Evolutionary conservation across 2,329 filamentous ascomycete genomes (phyloP), one percentile per base, ranked within the genome.

Genomic region (Paraphoma sp.): DNA sequence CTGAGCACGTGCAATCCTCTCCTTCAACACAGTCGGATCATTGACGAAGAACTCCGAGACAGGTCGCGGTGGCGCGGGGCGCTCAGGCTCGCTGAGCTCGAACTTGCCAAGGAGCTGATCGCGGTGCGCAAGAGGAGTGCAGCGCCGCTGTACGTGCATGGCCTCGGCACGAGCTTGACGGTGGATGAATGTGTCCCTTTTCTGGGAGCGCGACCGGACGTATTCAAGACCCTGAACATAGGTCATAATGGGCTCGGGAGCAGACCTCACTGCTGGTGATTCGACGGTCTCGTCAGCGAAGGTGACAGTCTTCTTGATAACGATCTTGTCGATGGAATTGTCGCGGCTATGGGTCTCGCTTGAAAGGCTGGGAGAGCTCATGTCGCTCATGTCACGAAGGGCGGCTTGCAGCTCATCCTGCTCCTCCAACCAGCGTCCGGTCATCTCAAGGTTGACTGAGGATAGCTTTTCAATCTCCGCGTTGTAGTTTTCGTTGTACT

Each of bases 221-320:
- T 89, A 87, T 65, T 92, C 88, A 75, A 97, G 97, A 9, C 92
- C 92, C 59, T 91, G 89, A 79, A 93, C 94, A 77, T 97, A 97
- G 5, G 93, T 90, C 3, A 89, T 89, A 69, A 95, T 91, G 70
- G 73, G 72, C 62, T 76, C 72, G 12, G 71, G 59, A 28, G 60
- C 60, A 10, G 68, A 62, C 41, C 73, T 70, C 18, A 73, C 64
- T 3, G 64, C 58, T 40, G 64, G 57, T 4, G 65, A 61, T 45
- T 71, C 55, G n/a, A 51, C 50, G 6, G 66, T 61, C 30, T 74
- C 68, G 48, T 76, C 69, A 1, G 88, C 89, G 72, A 94, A 94
- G 51, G 88, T 89, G 31, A 94, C 91, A 0, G 86, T 87, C 80
- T 94, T 94, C 78, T 91, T 92, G 48, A 78, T 76, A 4, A 51